These are phyloP conservation scores for Thinopyrum elongatum DNA, from an alignment of 176 grass and related monocot genomes.

Conservation along the genomic window DNA sequence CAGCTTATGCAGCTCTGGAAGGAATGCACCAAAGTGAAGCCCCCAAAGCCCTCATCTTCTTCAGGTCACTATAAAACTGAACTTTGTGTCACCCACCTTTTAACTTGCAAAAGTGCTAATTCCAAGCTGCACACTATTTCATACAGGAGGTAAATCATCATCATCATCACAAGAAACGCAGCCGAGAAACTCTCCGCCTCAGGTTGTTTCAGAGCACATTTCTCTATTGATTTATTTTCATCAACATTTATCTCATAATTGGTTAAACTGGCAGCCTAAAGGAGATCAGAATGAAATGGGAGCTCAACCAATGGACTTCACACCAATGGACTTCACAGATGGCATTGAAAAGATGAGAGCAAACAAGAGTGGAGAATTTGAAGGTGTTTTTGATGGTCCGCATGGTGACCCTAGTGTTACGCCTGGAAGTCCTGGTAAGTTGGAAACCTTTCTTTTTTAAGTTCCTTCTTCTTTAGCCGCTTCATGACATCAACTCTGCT, in stretches of 20 bases:
- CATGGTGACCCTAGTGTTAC: constrained; percentile 59
- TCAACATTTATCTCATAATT: constrained; percentile 19
- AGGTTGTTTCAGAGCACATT: constrained; percentile 43
- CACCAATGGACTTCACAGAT: constrained; percentile 50
- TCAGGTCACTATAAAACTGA: too few relatives aligned
- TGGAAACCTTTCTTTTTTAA: not conserved
- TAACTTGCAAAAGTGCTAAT: constrained; percentile 22
- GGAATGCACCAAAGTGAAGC: constrained; percentile 21
- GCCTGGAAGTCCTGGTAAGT: constrained; percentile 76
- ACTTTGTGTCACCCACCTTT: not conserved
- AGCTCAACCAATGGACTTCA: constrained; percentile 35
- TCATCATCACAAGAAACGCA: constrained; percentile 44
- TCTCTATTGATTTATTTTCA: constrained; percentile 14
- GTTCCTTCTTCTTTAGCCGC: constrained; percentile 12
- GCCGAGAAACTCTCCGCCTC: constrained; percentile 30
- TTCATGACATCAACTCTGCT: constrained; percentile 23
- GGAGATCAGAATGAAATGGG: constrained; percentile 46
- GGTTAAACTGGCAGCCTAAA: constrained; percentile 50
- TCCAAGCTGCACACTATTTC: constrained; percentile 10
- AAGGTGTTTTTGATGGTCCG: constrained; percentile 33
- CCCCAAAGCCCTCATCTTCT: too few relatives aligned
- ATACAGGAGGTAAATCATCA: constrained; percentile 36
- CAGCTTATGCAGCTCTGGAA: constrained; percentile 62
- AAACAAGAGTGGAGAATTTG: constrained; percentile 39
- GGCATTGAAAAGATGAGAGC: constrained; percentile 60